phyloP scores from a whole-genome alignment of 441 rosid species.

The Arabidopsis lyrata region DNA sequence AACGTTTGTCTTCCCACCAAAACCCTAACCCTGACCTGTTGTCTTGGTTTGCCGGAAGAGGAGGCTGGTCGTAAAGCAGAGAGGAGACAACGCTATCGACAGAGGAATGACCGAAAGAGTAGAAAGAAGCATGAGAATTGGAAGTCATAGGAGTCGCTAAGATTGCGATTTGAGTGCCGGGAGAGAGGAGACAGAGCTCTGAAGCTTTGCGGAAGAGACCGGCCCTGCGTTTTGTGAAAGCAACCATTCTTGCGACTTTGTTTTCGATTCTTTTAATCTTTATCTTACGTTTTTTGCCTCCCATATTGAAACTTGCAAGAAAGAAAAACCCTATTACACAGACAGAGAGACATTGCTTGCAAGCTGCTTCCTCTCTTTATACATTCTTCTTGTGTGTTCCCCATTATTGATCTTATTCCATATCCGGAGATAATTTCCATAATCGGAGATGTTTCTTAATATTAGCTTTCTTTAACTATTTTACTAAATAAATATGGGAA shows the following conservation, averaged over 20 bases:
- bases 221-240: conserved; percentile 37
- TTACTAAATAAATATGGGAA: no score
- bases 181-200: conserved; percentile 30
- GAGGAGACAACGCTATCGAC: conserved; percentile 32
- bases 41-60: neutral
- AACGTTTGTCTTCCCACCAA: conserved; percentile 37
- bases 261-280: conserved; percentile 12
- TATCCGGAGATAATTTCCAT: no score
- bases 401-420: neutral
- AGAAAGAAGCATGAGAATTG: conserved; percentile 42
- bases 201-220: conserved; percentile 42
- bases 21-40: conserved; percentile 21
- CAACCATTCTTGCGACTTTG: neutral
- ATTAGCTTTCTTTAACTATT: no score
- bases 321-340: neutral
- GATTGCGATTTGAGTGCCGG: conserved; percentile 30
- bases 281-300: conserved; percentile 31
- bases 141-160: conserved; percentile 29
- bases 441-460: no score
- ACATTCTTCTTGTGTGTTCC: neutral
- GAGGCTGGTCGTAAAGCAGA: conserved; percentile 9
- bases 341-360: neutral
- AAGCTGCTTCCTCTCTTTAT: neutral
- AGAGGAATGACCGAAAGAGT: conserved; percentile 42
- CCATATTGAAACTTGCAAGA: neutral